phyloP scores from a whole-genome alignment of 148 eudicot genomes.

The Rhododendron williamsianum region DNA sequence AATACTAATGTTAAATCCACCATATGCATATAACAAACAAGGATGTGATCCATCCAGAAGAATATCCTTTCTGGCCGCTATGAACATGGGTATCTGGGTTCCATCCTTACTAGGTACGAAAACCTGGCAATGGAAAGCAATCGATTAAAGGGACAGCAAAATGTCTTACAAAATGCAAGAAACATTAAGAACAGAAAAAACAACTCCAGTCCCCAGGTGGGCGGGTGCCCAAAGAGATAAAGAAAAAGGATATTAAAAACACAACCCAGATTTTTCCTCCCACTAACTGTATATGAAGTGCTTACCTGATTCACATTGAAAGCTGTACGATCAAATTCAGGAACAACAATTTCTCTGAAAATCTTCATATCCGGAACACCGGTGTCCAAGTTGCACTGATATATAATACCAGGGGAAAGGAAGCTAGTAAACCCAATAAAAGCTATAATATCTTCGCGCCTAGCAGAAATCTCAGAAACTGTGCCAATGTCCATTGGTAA shows the following conservation, averaged over 20 bases:
- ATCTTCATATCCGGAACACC: constrained; percentile 58
- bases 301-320: constrained; percentile 77
- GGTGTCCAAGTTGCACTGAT: constrained; percentile 53
- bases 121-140: constrained; percentile 40
- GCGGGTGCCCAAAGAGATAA: background rate
- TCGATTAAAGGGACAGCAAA: background rate
- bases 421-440: constrained; percentile 82
- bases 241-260: background rate
- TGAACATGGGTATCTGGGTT: constrained; percentile 70
- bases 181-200: background rate
- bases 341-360: constrained; percentile 75
- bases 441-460: constrained; percentile 54
- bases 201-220: background rate
- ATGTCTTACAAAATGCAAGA: background rate
- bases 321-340: constrained; percentile 75
- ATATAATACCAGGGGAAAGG: constrained; percentile 77
- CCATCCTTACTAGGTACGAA: constrained; percentile 87
- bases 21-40: constrained; percentile 84
- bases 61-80: constrained; percentile 71
- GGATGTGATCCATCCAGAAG: constrained; percentile 82
- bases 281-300: background rate
- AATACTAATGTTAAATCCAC: constrained; percentile 86
- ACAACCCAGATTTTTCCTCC: background rate
- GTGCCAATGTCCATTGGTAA: constrained; percentile 90
- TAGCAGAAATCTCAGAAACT: constrained; percentile 61